Conservation (phyloP, 192 early-diverging fungal species). For the Allomyces macrogynus region DNA sequence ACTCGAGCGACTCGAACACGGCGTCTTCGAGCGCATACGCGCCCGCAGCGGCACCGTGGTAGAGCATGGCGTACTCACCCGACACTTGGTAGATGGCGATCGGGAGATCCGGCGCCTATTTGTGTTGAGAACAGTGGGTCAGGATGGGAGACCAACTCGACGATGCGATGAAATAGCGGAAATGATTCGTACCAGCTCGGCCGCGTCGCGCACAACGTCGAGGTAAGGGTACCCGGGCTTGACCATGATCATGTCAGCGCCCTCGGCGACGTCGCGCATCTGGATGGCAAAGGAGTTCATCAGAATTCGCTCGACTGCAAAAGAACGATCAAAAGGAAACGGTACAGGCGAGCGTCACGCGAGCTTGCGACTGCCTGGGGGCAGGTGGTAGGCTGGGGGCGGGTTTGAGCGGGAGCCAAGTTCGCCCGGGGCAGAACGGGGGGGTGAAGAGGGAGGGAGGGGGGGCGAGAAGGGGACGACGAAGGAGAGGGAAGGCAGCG, state of each 20-base stretch:
- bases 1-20: constrained; percentile 71
- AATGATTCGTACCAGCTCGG: constrained; percentile 21
- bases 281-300: background rate
- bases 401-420: too few species aligned
- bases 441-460: too few species aligned
- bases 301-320: background rate
- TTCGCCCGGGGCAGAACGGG: too few species aligned
- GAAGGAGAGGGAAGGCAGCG: too few species aligned
- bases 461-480: too few species aligned
- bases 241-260: constrained; percentile 94
- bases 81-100: constrained; percentile 93
- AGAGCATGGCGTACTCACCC: constrained; percentile 66
- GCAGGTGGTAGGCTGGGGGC: constrained; percentile 95
- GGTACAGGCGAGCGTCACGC: constrained; percentile 66
- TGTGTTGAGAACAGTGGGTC: constrained; percentile 7
- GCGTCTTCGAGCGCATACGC: constrained; percentile 63
- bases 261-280: constrained; percentile 67
- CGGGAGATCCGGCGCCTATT: constrained; percentile 47
- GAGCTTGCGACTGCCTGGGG: constrained; percentile 65
- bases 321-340: background rate
- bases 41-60: constrained; percentile 59
- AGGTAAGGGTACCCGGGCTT: constrained; percentile 92
- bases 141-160: background rate
- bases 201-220: constrained; percentile 77
- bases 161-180: background rate